Conservation (phyloP, 345 rosid genomes). For the Mallotus nudiflorus region DNA sequence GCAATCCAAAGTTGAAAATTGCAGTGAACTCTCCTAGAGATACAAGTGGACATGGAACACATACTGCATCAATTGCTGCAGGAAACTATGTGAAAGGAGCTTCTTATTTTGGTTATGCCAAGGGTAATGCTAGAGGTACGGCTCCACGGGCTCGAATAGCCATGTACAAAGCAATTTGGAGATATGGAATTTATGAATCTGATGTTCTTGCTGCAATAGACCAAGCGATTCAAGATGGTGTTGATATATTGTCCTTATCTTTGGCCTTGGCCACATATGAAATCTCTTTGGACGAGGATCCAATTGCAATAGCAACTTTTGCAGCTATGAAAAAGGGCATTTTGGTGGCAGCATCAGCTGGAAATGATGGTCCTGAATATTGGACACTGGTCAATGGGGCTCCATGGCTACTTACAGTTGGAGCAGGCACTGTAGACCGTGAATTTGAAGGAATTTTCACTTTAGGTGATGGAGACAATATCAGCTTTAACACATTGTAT, state of each 20-base stretch:
- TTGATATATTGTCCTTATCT: slow-evolving; percentile 45
- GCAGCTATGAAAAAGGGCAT: slow-evolving; percentile 39
- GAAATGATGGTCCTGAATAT: slow-evolving; percentile 39
- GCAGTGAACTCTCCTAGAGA: slow-evolving; percentile 35
- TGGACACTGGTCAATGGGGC: slow-evolving; percentile 41
- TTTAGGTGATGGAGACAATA: slow-evolving; percentile 25
- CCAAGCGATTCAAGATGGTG: slow-evolving; percentile 49
- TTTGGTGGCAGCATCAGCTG: slow-evolving; percentile 49
- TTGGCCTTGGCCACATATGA: slow-evolving; percentile 17
- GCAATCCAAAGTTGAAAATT: slow-evolving; percentile 26
- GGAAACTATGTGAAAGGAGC: slow-evolving; percentile 39
- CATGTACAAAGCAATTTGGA: slow-evolving; percentile 43
- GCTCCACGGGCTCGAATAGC: slow-evolving; percentile 46
- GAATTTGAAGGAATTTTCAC: slow-evolving; percentile 36
- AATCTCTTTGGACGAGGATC: slow-evolving; percentile 26
- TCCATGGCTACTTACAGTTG: slow-evolving; percentile 45
- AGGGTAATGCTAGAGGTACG: slow-evolving; percentile 36
- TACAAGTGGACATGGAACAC: slow-evolving; percentile 47
- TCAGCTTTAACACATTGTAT: slow-evolving; percentile 34
- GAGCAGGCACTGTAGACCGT: slow-evolving; percentile 39
- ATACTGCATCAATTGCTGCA: slow-evolving; percentile 50
- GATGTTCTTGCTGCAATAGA: slow-evolving; percentile 55
- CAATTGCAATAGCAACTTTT: slow-evolving; percentile 45
- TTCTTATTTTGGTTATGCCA: slow-evolving; percentile 47
- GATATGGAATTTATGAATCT: slow-evolving; percentile 30